Evolutionary conservation across 306 rosid species (phyloP), one percentile per base, ranked within the genome.

Genomic region (Sicyos edulis): DNA sequence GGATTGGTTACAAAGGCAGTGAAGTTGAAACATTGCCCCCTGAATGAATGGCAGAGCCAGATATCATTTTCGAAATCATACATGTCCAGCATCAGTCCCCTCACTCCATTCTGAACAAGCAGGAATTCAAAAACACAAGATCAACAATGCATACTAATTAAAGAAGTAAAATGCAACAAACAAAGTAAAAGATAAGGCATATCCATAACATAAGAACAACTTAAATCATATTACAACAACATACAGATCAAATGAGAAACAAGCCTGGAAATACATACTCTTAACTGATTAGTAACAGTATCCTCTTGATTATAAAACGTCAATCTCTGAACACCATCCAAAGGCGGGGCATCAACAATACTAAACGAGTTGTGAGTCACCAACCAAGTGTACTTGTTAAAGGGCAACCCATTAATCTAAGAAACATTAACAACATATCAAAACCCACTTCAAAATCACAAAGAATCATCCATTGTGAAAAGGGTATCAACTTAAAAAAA

Each of bases 81-180:
- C 98, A 92, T 88, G 83, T 92, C 98, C 88, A 92, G 78, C 98
- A 92, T 92, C 80, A 92, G 79, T 73, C 98, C 96, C 76, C 98
- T 83, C 76, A 88, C 98, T 75, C 98, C 98, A 83, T 92, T 92
- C 97, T 92, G 73, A 77, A 16, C 10, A 83, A 19, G 74, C 9
- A 50, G 40, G 77, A 85, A 26, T 47, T 34, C 1, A 70, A 37
- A 74, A 82, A 78, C 55, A 59, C n/a, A 54, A 55, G 55, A 79
- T 79, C 79, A 70, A 29, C 71, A 71, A 75, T 57, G n/a, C 3
- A 7, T n/a, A 29, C 19, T 0, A 70, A 20, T 42, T 71, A 26
- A 34, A 71, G n/a, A 54, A 54, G 10, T 54, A 15, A 54, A 71
- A 8, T 9, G 16, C 24, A 51, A 68, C 73, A 61, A 62, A 37